Conservation (phyloP, 2,329 filamentous ascomycete genomes). For the Fusarium abutilonis region DNA sequence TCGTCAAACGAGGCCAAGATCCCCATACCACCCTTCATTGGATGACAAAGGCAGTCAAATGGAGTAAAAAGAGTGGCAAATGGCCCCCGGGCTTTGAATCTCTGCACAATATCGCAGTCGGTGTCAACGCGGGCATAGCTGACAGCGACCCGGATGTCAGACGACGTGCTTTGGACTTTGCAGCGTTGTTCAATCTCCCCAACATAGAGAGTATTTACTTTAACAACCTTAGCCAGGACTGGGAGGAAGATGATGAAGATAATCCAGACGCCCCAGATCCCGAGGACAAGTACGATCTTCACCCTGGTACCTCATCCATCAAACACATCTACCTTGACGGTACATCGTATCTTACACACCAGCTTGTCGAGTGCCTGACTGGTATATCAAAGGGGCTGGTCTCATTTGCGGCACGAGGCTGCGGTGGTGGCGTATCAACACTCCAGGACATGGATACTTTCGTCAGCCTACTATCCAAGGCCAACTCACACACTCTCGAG, state of each 20-base stretch:
- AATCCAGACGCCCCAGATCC: background rate
- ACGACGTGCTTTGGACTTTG: background rate
- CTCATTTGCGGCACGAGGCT: slow-evolving; percentile 6
- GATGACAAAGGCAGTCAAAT: slow-evolving; percentile 3
- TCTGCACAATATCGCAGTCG: slow-evolving; percentile 9
- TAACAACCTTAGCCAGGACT: background rate
- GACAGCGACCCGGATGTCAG: background rate
- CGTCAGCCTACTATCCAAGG: background rate
- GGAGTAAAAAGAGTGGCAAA: background rate
- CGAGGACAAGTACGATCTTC: background rate
- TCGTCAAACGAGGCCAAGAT: background rate
- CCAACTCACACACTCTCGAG: background rate
- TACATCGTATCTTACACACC: background rate
- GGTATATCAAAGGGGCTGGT: background rate
- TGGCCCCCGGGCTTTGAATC: slow-evolving; percentile 34
- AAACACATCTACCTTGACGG: slow-evolving; percentile 20
- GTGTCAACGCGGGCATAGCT: background rate
- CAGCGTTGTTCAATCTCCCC: slow-evolving; percentile 8
- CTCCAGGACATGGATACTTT: background rate
- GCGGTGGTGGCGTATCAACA: rapidly evolving
- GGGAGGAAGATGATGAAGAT: background rate
- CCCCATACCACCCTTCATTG: background rate
- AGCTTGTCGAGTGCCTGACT: background rate
- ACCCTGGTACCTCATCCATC: slow-evolving; percentile 11
- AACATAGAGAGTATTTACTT: slow-evolving; percentile 17